phyloP scores from a whole-genome alignment of 106 monocot species.

The Allium fistulosum region DNA sequence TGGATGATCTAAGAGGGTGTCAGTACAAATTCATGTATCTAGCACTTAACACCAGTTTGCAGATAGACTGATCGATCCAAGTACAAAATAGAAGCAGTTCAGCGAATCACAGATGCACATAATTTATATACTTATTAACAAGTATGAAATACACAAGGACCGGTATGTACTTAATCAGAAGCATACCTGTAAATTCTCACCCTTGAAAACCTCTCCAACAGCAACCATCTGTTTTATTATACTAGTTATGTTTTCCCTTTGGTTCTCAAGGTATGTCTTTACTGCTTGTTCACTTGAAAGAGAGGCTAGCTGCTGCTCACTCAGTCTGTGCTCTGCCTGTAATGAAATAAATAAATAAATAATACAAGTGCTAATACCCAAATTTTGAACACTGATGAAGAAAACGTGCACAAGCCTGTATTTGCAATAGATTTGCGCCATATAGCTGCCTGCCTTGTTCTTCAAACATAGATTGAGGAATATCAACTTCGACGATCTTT shows the following conservation, averaged over 20 bases:
- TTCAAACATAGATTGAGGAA: constrained; percentile 88
- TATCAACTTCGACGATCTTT: constrained; percentile 88
- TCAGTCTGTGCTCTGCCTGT: constrained; percentile 60
- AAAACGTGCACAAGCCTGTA: constrained; percentile 36
- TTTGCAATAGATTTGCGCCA: constrained; percentile 74
- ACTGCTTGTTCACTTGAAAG: constrained; percentile 85
- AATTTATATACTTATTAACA: too few relatives aligned
- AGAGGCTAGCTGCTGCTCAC: constrained; percentile 58
- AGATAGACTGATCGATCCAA: too few relatives aligned
- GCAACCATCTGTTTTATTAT: constrained; percentile 91
- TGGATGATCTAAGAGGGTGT: too few relatives aligned
- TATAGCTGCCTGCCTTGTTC: constrained; percentile 97
- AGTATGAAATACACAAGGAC: too few relatives aligned
- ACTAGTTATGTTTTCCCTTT: constrained; percentile 62
- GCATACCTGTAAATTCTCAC: constrained; percentile 79
- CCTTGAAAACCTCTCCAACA: constrained; percentile 80
- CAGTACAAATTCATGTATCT: too few relatives aligned
- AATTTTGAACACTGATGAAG: constrained; percentile 8
- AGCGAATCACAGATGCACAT: too few relatives aligned
- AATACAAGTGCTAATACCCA: background rate
- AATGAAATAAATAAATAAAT: constrained; percentile 10
- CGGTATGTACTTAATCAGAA: background rate
- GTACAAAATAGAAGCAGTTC: too few relatives aligned
- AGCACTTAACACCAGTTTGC: too few relatives aligned
- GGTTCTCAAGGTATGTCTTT: constrained; percentile 56